These are phyloP conservation scores for Rhodotorula sp. DNA, from an alignment of 1,284 basidiomycete species.

Conservation along the genomic window DNA sequence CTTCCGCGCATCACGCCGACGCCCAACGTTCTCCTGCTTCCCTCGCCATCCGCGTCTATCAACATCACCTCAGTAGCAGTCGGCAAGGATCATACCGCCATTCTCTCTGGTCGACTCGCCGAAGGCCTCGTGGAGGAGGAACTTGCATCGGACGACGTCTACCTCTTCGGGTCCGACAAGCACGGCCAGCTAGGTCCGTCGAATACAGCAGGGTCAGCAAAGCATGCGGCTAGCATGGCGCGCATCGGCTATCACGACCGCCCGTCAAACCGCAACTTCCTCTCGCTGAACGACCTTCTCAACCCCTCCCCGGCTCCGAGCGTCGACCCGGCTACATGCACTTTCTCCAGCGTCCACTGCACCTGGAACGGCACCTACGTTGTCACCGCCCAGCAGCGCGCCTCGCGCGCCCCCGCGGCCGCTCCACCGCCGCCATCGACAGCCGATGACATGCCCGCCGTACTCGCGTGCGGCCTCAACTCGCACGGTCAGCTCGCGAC, in stretches of 20 bases:
- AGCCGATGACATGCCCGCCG: slow-evolving; percentile 46
- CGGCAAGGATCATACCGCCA: slow-evolving; percentile 40
- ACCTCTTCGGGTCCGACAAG: slow-evolving; percentile 56
- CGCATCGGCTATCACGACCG: too few relatives aligned
- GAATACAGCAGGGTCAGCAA: background rate
- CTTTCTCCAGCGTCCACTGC: slow-evolving; percentile 56
- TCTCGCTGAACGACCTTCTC: slow-evolving; percentile 1
- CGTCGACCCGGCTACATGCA: too few relatives aligned
- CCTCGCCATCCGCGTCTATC: background rate
- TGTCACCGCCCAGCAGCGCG: slow-evolving; percentile 44
- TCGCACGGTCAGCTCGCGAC: slow-evolving; percentile 65
- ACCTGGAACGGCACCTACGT: slow-evolving; percentile 83
- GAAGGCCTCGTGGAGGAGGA: too few relatives aligned
- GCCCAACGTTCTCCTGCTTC: slow-evolving; percentile 52
- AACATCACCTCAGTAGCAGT: slow-evolving; percentile 12
- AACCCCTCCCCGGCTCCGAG: background rate
- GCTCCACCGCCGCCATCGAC: too few relatives aligned
- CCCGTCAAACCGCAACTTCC: background rate
- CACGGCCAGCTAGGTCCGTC: slow-evolving; percentile 64
- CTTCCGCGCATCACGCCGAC: background rate
- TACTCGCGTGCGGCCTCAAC: slow-evolving; percentile 60
- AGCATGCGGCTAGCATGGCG: too few relatives aligned
- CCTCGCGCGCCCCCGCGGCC: slow-evolving; percentile 46
- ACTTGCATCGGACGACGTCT: background rate
- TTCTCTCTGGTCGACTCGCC: slow-evolving; percentile 11